These are phyloP conservation scores for Acacia pycnantha DNA, from an alignment of 331 rosid species.

Conservation along the genomic window DNA sequence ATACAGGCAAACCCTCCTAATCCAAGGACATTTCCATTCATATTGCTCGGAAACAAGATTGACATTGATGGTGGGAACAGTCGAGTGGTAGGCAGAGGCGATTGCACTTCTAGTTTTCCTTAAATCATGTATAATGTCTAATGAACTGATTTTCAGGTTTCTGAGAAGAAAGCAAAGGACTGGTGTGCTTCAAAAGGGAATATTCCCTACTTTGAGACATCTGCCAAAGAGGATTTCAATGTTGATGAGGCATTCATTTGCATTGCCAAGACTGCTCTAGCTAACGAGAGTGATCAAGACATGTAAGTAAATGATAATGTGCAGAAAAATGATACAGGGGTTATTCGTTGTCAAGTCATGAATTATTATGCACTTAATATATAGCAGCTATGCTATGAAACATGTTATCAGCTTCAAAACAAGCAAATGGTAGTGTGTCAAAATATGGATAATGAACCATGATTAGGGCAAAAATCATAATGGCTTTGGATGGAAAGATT, in stretches of 20 bases:
- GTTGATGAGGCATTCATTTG: slow-evolving; percentile 85
- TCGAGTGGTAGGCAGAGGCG: slow-evolving; percentile 72
- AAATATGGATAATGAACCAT: background rate
- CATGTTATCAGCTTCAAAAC: background rate
- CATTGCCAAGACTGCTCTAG: slow-evolving; percentile 83
- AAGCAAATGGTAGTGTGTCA: background rate
- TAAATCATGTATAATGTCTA: slow-evolving; percentile 24
- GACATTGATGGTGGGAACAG: slow-evolving; percentile 97
- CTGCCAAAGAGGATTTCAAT: slow-evolving; percentile 93
- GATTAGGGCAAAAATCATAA: background rate
- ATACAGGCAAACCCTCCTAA: slow-evolving; percentile 73
- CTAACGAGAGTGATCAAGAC: slow-evolving; percentile 79
- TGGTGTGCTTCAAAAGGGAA: slow-evolving; percentile 91
- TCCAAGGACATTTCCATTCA: slow-evolving; percentile 76
- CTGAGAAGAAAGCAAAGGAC: slow-evolving; percentile 89
- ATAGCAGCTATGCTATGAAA: background rate
- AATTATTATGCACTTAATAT: background rate
- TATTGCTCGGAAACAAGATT: slow-evolving; percentile 91
- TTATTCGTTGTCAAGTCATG: background rate
- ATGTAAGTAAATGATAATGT: slow-evolving; percentile 52
- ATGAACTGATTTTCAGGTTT: slow-evolving; percentile 60
- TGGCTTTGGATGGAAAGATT: background rate
- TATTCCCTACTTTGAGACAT: slow-evolving; percentile 89
- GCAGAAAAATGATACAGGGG: background rate
- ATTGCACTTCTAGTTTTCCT: slow-evolving; percentile 5